Percentiles rank a stretch among this genome's conserved stretches.
These are phyloP conservation scores for Heterobasidion annosum DNA, from an alignment of 1,284 basidiomycete genomes.

Conservation along the genomic window DNA sequence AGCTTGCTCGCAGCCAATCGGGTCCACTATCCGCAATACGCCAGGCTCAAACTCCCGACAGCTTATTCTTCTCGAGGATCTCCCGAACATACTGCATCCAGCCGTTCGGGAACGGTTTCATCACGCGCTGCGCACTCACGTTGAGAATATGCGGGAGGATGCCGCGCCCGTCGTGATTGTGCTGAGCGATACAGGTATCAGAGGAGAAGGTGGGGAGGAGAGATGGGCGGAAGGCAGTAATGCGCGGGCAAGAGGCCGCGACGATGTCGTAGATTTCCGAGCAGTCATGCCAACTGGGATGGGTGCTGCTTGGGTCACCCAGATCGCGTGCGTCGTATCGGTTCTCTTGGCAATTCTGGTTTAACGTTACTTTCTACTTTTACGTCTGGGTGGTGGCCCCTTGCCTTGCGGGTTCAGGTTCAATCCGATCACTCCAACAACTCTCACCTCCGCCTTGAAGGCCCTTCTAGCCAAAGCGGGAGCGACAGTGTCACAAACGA, in stretches of 20 bases:
- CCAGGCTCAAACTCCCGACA: constrained; percentile 24
- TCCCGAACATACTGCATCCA: constrained; percentile 82
- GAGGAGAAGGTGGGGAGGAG: constrained; percentile 50
- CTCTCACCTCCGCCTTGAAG: constrained; percentile 75
- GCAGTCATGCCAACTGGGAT: constrained; percentile 55
- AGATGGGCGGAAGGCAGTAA: neutral
- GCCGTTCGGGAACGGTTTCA: constrained; percentile 75
- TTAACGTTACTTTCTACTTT: neutral
- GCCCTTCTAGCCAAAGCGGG: constrained; percentile 34
- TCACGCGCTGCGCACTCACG: constrained; percentile 43
- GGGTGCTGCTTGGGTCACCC: constrained; percentile 55
- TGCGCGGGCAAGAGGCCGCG: constrained; percentile 28
- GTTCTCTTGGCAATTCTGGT: neutral
- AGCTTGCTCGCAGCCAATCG: neutral
- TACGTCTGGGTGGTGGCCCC: neutral
- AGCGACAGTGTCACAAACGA: constrained; percentile 43
- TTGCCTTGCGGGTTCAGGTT: constrained; percentile 43
- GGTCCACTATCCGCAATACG: neutral
- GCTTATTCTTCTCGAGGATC: constrained; percentile 82
- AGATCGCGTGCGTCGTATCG: constrained; percentile 52
- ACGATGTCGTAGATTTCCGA: constrained; percentile 59
- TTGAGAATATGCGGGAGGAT: constrained; percentile 30
- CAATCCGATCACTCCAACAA: constrained; percentile 84
- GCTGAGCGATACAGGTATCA: constrained; percentile 73
- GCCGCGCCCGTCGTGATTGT: constrained; percentile 74